Base-by-base conservation (phyloP, 495 filamentous ascomycete genomes). In the Aspergillus carlsbadensis region DNA sequence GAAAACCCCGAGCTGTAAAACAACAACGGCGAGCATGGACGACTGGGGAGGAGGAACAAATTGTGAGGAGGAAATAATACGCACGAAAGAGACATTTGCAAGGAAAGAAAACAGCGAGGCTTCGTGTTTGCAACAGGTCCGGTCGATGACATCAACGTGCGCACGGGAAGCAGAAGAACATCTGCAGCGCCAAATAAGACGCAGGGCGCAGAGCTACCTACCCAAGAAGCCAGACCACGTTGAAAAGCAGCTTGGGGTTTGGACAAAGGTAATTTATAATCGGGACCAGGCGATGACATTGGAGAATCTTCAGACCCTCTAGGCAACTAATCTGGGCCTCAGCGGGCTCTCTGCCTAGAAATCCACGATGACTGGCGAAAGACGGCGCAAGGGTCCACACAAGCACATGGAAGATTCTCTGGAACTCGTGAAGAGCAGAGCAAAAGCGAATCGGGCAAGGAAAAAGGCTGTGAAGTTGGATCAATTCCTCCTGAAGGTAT, bases 271-370 rank as follows among this genome's bases (percentile, higher is more conserved):
- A 41, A 52, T 52, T 52, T 52, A 52, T 52, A 52, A 52, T 52
- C 6, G 34, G 31, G 8, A 50, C 8, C n/a, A 50, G 14, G 31
- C 20, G 47, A 50, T 50, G 47, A 22, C 17, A 50, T 37, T 52
- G 22, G 37, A 42, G 39, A 41, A 17, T 29, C 26, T 29, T 29
- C 26, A 29, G 26, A 29, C 26, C 18, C 10, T 40, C 29, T 52
- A 54, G 51, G 51, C 51, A 54, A 54, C 51, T 54, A 44, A 41
- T 34, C 26, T 24, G 26, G 10, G 17, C 21, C 24, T n/a, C n/a
- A n/a, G n/a, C n/a, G n/a, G n/a, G n/a, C n/a, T 42, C 37, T 52
- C 49, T 44, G 26, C 40, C 51, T 54, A 44, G 51, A 46, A 46
- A 24, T 26, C 4, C 21, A 46, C 18, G 20, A 43, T 24, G 35